Conservation (phyloP, 2,329 filamentous ascomycete genomes). For the Venturia asperata region DNA sequence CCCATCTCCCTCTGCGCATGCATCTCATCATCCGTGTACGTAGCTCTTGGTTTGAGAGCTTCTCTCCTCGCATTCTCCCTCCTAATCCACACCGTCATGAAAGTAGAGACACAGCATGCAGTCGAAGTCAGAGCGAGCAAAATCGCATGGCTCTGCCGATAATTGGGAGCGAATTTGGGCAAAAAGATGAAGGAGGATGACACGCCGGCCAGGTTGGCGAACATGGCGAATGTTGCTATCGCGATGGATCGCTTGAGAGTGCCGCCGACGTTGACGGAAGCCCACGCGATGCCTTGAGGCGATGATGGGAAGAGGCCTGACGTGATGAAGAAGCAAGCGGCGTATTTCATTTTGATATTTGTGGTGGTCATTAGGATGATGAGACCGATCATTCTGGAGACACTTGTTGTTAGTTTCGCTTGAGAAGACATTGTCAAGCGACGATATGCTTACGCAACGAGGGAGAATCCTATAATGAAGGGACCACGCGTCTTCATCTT, state of each 20-base stretch:
- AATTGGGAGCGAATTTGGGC: constrained; percentile 37
- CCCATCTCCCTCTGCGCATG: constrained; percentile 47
- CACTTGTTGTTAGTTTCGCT: constrained; percentile 16
- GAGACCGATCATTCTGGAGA: constrained; percentile 10
- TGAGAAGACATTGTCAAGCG: constrained; percentile 27
- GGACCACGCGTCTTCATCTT: constrained; percentile 15
- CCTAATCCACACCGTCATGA: constrained; percentile 53
- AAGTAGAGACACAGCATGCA: constrained; percentile 36
- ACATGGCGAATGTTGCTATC: constrained; percentile 11
- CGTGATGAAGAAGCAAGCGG: constrained; percentile 11
- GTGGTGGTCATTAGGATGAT: neutral
- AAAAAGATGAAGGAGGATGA: constrained; percentile 45
- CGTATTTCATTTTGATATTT: neutral
- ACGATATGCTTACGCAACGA: constrained; percentile 14
- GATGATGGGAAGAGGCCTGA: constrained; percentile 9
- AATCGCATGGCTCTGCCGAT: constrained; percentile 40
- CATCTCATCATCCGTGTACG: constrained; percentile 43
- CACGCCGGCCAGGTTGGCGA: constrained; percentile 1
- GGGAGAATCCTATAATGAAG: constrained; percentile 19
- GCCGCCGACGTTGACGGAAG: constrained; percentile 4
- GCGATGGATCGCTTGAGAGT: constrained; percentile 13
- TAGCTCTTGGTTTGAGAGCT: constrained; percentile 36
- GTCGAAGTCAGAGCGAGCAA: constrained; percentile 41
- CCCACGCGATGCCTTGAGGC: constrained; percentile 16
- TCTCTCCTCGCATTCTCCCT: constrained; percentile 52